Base-by-base conservation (phyloP, 495 filamentous ascomycete species). In the Penicillium paradoxum region DNA sequence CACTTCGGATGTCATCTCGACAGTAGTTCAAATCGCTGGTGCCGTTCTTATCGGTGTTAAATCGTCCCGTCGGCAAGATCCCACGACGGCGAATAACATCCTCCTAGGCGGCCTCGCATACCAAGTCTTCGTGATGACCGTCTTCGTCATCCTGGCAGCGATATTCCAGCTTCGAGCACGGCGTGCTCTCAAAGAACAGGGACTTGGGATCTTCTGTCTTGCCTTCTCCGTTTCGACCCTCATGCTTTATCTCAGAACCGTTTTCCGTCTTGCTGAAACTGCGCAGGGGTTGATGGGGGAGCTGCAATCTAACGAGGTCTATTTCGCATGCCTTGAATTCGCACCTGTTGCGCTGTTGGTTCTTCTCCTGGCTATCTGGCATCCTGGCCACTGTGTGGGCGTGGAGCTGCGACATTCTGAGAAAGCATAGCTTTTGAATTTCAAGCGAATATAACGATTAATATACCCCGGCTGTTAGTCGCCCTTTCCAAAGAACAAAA, bases 221-320 rank as follows among this genome's bases (percentile, higher is more conserved):
- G 38, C 46, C 2, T 69, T 81, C 27, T 54, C 67, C 3, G 44
- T 64, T 5, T 70, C 74, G 13, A 74, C 73, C 3, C 22, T 81
- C 22, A 62, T 81, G 53, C 62, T 83, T 2, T 81, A 77, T 61
- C 45, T 82, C 52, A 57, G 80, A 18, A 82, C 77, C 3, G 64
- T 64, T 24, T 83, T 82, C 50, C 67, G 80, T 54, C 63, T 83
- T 37, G 78, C 77, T 6, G 79, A 83, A 66, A 81, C 78, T 2
- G 70, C 75, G 0, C 58, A 81, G 58, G 78, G 80, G 0, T 56
- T 83, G 0, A 59, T 60, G 36, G 67, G 72, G n/a, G 62, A 69
- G 25, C 55, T 80, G 45, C 67, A 63, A 30, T 68, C 68, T 0
- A 67, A 75, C 56, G 79, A 81, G 59, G 68, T 70, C 2, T 79